Percentiles rank a stretch among this genome's conserved stretches.
These are phyloP conservation scores for Lepiota venenata DNA, from an alignment of 768 basidiomycete genomes.

Conservation along the genomic window DNA sequence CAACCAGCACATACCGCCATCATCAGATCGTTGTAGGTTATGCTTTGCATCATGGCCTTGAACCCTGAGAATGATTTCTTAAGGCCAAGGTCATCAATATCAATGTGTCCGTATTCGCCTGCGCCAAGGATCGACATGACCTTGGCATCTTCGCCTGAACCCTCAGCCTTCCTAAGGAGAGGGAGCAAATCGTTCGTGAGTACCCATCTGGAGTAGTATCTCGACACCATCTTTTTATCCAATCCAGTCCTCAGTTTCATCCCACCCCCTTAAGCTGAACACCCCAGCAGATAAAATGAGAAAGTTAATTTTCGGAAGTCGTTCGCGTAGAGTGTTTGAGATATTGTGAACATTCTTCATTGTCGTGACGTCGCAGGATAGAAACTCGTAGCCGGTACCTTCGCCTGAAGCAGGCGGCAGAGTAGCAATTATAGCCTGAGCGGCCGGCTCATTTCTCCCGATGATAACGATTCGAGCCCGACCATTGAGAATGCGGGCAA, in stretches of 20 bases:
- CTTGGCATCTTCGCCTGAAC: constrained; percentile 43
- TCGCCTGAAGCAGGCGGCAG: not conserved
- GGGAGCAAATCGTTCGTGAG: constrained; percentile 45
- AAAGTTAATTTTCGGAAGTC: constrained; percentile 46
- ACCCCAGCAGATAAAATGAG: constrained; percentile 44
- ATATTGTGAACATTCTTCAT: constrained; percentile 40
- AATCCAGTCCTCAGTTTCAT: constrained; percentile 31
- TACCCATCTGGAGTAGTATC: constrained; percentile 51
- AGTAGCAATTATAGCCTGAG: constrained; percentile 32
- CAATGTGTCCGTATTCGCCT: constrained; percentile 31
- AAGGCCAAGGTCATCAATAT: constrained; percentile 45
- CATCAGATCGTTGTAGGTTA: constrained; percentile 54
- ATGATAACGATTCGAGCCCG: constrained; percentile 50
- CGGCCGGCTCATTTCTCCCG: constrained; percentile 34
- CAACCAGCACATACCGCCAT: constrained; percentile 34
- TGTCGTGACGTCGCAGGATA: constrained; percentile 40
- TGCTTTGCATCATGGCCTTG: constrained; percentile 28
- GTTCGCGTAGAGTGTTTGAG: constrained; percentile 28
- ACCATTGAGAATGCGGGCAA: constrained; percentile 45
- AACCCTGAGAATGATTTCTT: constrained; percentile 38
- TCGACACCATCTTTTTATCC: constrained; percentile 33
- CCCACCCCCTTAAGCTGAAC: constrained; percentile 32
- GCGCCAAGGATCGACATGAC: constrained; percentile 42
- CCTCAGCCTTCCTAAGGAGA: constrained; percentile 30
- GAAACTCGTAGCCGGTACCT: constrained; percentile 32